A percentile compares a stretch with the other conserved stretches of the same genome.
Evolutionary conservation across 106 monocot species (phyloP).

Genomic region (Dactylorhiza incarnata): DNA sequence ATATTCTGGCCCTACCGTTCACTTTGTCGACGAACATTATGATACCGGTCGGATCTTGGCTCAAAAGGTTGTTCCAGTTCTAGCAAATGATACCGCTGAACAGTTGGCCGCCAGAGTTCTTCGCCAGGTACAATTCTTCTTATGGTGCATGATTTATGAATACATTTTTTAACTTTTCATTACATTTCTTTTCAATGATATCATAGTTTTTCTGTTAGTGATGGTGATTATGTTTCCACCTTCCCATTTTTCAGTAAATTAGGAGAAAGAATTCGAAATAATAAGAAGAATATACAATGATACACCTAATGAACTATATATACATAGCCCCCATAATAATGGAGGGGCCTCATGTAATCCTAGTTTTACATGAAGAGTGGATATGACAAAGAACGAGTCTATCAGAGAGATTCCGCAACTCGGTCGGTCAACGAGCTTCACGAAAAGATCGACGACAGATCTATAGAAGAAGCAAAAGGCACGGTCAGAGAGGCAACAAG

Average conservation of each 20-base stretch:
- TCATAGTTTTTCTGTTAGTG: not conserved
- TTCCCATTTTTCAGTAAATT: not conserved
- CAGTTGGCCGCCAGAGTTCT: constrained; percentile 80
- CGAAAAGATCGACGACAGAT: too few relatives aligned
- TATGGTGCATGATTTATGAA: not conserved
- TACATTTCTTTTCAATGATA: not conserved
- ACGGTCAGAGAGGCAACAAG: too few relatives aligned
- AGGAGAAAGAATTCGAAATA: not conserved
- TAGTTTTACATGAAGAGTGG: too few relatives aligned
- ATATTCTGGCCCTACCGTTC: constrained; percentile 87
- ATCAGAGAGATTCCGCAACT: too few relatives aligned
- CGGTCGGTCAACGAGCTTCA: too few relatives aligned
- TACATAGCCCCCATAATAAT: not conserved
- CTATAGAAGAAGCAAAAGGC: too few relatives aligned
- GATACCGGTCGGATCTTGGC: constrained; percentile 80
- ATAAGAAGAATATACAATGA: not conserved
- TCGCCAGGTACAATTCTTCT: constrained; percentile 38
- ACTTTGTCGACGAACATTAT: constrained; percentile 93
- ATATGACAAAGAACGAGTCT: too few relatives aligned
- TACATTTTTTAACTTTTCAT: not conserved
- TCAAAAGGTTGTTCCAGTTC: constrained; percentile 75
- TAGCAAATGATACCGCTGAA: constrained; percentile 71
- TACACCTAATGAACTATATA: not conserved
- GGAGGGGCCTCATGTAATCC: too few relatives aligned
- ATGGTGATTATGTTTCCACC: not conserved